Conservation (phyloP, 176 grass and related monocot genomes). For the Luzula sylvatica region DNA sequence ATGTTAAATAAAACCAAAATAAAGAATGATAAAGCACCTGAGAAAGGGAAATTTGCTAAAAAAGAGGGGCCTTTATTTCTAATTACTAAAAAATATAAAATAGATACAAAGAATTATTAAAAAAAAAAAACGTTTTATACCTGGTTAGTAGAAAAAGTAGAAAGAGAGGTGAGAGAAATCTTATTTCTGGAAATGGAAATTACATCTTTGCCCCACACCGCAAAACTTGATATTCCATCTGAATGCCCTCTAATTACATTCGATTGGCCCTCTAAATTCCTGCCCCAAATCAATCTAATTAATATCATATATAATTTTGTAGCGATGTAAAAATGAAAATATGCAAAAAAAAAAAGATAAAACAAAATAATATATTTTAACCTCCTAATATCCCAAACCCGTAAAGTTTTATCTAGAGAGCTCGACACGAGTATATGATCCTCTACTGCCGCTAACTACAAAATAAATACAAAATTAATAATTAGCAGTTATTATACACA, state of each 20-base stretch:
- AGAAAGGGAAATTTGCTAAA: slow-evolving; percentile 1
- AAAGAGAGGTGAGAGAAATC: slow-evolving; percentile 66
- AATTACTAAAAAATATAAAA: neutral
- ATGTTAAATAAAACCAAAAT: neutral
- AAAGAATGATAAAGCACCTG: neutral
- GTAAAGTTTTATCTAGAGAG: slow-evolving; percentile 83
- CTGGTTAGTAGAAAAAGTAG: slow-evolving; percentile 35
- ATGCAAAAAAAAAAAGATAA: neutral
- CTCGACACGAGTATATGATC: slow-evolving; percentile 91
- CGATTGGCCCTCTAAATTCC: slow-evolving; percentile 53
- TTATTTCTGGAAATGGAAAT: slow-evolving; percentile 84
- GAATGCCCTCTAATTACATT: slow-evolving; percentile 64
- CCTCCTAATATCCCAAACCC: slow-evolving; percentile 92
- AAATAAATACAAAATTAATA: slow-evolving; percentile 15
- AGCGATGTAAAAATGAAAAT: neutral
- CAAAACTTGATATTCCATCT: slow-evolving; percentile 70
- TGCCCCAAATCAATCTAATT: slow-evolving; percentile 13
- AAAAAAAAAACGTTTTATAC: slow-evolving; percentile 25
- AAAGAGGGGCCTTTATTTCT: neutral
- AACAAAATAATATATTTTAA: slow-evolving; percentile 20
- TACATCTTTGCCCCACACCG: slow-evolving; percentile 68
- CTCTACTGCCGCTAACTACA: slow-evolving; percentile 64
- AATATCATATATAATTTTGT: neutral
- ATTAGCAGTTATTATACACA: slow-evolving; percentile 13
- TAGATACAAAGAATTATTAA: neutral